Conservation (phyloP, 805 yeast species). For the Dipodascopsis uninucleata region DNA sequence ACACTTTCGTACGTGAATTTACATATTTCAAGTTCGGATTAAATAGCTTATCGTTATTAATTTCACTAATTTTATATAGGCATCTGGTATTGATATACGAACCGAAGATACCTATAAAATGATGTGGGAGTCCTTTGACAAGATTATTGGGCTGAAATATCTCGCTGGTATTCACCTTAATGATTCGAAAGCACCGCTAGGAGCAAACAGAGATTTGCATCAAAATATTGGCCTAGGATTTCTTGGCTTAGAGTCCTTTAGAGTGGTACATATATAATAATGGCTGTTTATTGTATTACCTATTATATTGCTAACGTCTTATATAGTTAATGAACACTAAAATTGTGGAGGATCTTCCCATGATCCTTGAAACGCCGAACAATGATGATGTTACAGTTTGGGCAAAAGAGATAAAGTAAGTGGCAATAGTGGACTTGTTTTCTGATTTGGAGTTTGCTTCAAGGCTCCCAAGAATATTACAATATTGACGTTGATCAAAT, state of each 20-base stretch:
- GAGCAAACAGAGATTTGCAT: conserved; percentile 86
- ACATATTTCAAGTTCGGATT: background rate
- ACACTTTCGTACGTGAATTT: conserved; percentile 55
- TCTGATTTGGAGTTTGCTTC: background rate
- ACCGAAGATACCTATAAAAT: conserved; percentile 51
- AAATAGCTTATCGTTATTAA: background rate
- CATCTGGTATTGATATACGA: conserved; percentile 91
- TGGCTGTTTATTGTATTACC: background rate
- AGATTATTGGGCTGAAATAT: conserved; percentile 67
- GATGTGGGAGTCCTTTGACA: conserved; percentile 78
- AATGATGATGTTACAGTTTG: conserved; percentile 48
- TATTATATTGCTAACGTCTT: background rate
- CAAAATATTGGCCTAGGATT: conserved; percentile 88
- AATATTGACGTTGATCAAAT: too few relatives aligned
- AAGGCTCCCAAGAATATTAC: too few relatives aligned
- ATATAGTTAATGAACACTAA: conserved; percentile 59
- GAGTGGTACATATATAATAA: conserved; percentile 45
- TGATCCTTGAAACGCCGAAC: conserved; percentile 80
- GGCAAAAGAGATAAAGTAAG: conserved; percentile 39
- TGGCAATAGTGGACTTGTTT: background rate
- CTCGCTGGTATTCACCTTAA: conserved; percentile 81
- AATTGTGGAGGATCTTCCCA: conserved; percentile 63
- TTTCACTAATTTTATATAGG: conserved; percentile 7
- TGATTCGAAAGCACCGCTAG: conserved; percentile 92
- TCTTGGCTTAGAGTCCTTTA: conserved; percentile 78